Percentiles rank a stretch among this genome's conserved stretches.
These are phyloP conservation scores for Spathaspora girioi DNA, from an alignment of 805 yeast species.

Conservation along the genomic window DNA sequence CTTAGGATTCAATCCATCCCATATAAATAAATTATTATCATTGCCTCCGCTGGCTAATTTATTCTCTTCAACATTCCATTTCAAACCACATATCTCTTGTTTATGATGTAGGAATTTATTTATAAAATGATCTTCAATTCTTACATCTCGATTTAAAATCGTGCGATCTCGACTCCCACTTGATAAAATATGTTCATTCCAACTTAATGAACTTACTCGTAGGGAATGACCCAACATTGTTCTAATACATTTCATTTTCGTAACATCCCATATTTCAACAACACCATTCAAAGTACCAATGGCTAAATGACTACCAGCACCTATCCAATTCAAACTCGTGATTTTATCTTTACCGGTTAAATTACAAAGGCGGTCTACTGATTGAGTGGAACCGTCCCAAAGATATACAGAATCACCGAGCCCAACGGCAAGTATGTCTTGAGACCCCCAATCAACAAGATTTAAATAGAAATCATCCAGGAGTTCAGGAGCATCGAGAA, in stretches of 20 bases:
- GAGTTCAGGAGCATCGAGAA: slow-evolving; percentile 91
- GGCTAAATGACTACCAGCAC: slow-evolving; percentile 90
- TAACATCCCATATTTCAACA: slow-evolving; percentile 94
- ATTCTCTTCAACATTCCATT: slow-evolving; percentile 90
- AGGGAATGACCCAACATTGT: slow-evolving; percentile 89
- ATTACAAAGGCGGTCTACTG: slow-evolving; percentile 77
- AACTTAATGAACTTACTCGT: slow-evolving; percentile 82
- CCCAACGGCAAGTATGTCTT: slow-evolving; percentile 86
- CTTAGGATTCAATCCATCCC: slow-evolving; percentile 72
- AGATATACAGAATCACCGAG: slow-evolving; percentile 82
- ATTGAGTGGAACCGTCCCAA: slow-evolving; percentile 85
- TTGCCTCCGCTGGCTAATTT: slow-evolving; percentile 95
- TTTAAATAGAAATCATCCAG: slow-evolving; percentile 93
- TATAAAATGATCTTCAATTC: slow-evolving; percentile 79
- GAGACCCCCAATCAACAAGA: slow-evolving; percentile 92
- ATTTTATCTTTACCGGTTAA: slow-evolving; percentile 58
- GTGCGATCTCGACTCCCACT: slow-evolving; percentile 85
- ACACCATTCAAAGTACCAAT: slow-evolving; percentile 84
- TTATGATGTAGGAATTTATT: slow-evolving; percentile 70
- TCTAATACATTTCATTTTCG: slow-evolving; percentile 74
- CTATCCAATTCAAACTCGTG: slow-evolving; percentile 89
- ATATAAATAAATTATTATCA: slow-evolving; percentile 80
- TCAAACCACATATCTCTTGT: slow-evolving; percentile 95
- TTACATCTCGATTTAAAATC: slow-evolving; percentile 86
- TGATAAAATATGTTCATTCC: slow-evolving; percentile 88